Evolutionary conservation across 148 eudicot genomes (phyloP), one percentile per base, ranked within the genome.

Genomic region (Persicaria tinctoria): DNA sequence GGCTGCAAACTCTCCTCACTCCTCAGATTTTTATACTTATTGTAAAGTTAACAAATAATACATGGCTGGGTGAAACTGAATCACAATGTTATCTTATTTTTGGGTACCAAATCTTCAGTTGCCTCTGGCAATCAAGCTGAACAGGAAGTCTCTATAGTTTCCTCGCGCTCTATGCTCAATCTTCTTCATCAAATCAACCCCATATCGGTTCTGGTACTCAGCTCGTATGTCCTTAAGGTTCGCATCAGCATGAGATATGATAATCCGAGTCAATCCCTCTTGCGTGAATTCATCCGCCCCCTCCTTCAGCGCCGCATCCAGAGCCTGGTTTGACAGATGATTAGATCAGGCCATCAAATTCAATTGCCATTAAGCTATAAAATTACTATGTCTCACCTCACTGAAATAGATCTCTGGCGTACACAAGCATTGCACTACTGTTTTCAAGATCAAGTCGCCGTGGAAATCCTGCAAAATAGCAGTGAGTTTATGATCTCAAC

Each of bases 141-240:
- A 86, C 84, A 93, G 76, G 77, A 90, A 90, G 62, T 93, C 96
- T 76, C 82, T 93, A 56, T 81, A 93, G 84, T 85, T 90, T 62
- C 98, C 98, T 62, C 87, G 86, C 32, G 84, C 84, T 13, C 75
- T 80, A 51, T 84, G 85, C 59, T 87, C 83, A 51, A 93, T 84
- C 49, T 77, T 85, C 71, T 80, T 68, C 3, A 81, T 20, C 4
- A 93, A 72, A 27, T 80, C 32, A 41, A 73, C 76, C 68, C 88
- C 89, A 60, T 73, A 86, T 74, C 73, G 55, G 53, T 75, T 59
- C 3, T 82, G 49, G 79, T 85, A 89, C 60, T 79, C 88, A 16
- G 82, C 84, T 73, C 77, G 80, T 60, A 93, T 86, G 53, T 71
- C 80, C 78, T 84, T 79, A 86, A 92, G 75, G 51, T 90, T 89